phyloP scores from a whole-genome alignment of 2,329 filamentous ascomycete species.

The Ramularia endophylla region DNA sequence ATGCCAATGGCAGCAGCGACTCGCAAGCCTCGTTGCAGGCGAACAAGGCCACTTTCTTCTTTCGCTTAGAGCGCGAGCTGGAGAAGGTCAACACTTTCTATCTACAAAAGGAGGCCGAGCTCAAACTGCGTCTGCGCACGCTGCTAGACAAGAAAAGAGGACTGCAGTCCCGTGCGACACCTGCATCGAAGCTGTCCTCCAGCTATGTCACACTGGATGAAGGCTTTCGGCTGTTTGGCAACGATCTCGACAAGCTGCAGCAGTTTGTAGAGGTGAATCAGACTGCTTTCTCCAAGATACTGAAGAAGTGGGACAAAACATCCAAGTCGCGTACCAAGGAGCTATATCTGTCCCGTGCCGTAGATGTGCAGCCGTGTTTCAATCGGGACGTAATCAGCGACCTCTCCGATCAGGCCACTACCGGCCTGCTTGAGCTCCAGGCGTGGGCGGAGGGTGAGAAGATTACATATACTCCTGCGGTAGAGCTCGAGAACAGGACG shows the following conservation, averaged over 20 bases:
- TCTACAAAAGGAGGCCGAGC: slow-evolving; percentile 96
- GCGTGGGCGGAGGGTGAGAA: slow-evolving; percentile 97
- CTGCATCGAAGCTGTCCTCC: slow-evolving; percentile 78
- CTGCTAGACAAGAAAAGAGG: slow-evolving; percentile 93
- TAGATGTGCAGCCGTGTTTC: slow-evolving; percentile 97
- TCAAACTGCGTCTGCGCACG: slow-evolving; percentile 87
- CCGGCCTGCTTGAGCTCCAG: slow-evolving; percentile 87
- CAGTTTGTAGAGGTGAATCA: slow-evolving; percentile 99
- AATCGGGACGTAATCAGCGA: slow-evolving; percentile 96
- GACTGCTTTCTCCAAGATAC: slow-evolving; percentile 94
- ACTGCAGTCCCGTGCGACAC: slow-evolving; percentile 65
- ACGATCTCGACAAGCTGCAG: slow-evolving; percentile 90
- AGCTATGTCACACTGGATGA: slow-evolving; percentile 94
- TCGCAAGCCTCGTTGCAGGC: slow-evolving; percentile 88
- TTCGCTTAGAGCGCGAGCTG: slow-evolving; percentile 91
- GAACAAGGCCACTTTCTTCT: slow-evolving; percentile 98
- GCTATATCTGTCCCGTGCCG: slow-evolving; percentile 88
- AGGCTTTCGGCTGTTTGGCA: slow-evolving; percentile 95
- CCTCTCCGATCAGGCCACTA: slow-evolving; percentile 92
- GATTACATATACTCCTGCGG: slow-evolving; percentile 56
- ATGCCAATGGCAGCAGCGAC: slow-evolving; percentile 50
- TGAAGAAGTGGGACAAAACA: slow-evolving; percentile 99
- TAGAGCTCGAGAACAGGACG: slow-evolving; percentile 28
- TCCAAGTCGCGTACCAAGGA: slow-evolving; percentile 99
- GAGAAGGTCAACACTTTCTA: slow-evolving; percentile 99